Evolutionary conservation across 345 rosid species (phyloP), one percentile per base, ranked within the genome.

Genomic region (Schrenkiella parvula): DNA sequence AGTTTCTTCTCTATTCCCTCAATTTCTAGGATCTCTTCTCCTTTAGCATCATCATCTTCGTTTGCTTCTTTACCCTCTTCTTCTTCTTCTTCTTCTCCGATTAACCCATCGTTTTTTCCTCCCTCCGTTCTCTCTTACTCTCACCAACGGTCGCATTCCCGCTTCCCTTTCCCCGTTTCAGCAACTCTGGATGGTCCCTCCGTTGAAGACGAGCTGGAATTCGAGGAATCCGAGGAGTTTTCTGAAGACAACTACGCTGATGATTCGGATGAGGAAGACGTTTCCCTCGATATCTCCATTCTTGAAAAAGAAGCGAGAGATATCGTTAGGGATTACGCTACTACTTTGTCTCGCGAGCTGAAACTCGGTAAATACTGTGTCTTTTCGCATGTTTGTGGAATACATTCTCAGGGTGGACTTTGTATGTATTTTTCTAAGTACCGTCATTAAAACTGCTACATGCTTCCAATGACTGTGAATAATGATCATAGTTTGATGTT

Each of bases 271-370:
- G 54, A 60, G 17, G 86, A 78, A 34, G 70, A 77, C 48, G 46
- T 44, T 35, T 43, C 66, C 14, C 14, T 90, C 47, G 98, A 90
- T 60, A 68, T 82, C 41, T 83, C 86, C 31, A 79, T 70, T 43
- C 88, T 93, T 8, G 93, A 93, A 72, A 75, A 80, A 34, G 96
- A 93, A 80, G 98, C 97, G 0, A 70, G 74, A 38, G 83, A 64
- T n/a, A 92, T 84, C 14, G 97, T 74, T 25, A 75, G 73, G 7
- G 92, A 88, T 42, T 90, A 75, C 55, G 77, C 93, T 15, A 35
- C 78, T 3, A 85, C 86, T n/a, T 71, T 93, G 54, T 89, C 91
- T 67, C 84, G 84, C 55, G 76, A 85, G 52, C 77, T 93, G n/a
- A 82, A 22, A 72, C 75, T 85, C 51, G 92, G 97, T 93, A 79